Conservation (phyloP, 768 basidiomycete genomes). For the Leccinellum rugosiceps region DNA sequence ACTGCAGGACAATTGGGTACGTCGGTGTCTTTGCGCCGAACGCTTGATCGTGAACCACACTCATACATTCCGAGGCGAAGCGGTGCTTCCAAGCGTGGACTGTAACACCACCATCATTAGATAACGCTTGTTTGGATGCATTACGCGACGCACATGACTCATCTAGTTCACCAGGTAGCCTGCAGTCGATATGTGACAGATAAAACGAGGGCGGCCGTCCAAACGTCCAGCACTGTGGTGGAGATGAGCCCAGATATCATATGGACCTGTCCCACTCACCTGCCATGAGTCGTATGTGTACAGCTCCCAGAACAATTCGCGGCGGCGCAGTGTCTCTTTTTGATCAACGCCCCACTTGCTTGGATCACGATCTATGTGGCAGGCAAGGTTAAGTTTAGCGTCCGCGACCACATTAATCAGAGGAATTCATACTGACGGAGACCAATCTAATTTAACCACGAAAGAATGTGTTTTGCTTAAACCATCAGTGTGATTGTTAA, state of each 20-base stretch:
- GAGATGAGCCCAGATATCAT: constrained; percentile 22
- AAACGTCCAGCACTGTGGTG: constrained; percentile 62
- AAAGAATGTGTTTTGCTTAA: constrained; percentile 4
- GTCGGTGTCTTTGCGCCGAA: constrained; percentile 68
- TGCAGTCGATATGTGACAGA: constrained; percentile 64
- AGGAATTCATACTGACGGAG: constrained; percentile 48
- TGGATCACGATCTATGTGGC: constrained; percentile 57
- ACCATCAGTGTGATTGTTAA: background rate
- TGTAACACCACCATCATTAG: constrained; percentile 21
- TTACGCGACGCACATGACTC: constrained; percentile 48
- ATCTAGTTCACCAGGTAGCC: constrained; percentile 54
- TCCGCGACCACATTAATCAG: background rate
- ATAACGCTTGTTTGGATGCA: background rate
- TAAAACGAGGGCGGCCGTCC: constrained; percentile 68
- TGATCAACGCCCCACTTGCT: constrained; percentile 61
- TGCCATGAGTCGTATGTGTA: constrained; percentile 38
- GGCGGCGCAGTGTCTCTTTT: constrained; percentile 56
- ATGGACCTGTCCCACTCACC: constrained; percentile 14
- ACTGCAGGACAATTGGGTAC: constrained; percentile 62
- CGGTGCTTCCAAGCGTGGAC: constrained; percentile 71
- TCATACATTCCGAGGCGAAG: constrained; percentile 67
- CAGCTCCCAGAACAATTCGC: constrained; percentile 66
- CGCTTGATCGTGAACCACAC: constrained; percentile 65
- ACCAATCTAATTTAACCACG: constrained; percentile 49
- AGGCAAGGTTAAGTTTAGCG: constrained; percentile 6